Base-by-base conservation (phyloP, 2,329 filamentous ascomycete species). In the Pseudogymnoascus sp. region DNA sequence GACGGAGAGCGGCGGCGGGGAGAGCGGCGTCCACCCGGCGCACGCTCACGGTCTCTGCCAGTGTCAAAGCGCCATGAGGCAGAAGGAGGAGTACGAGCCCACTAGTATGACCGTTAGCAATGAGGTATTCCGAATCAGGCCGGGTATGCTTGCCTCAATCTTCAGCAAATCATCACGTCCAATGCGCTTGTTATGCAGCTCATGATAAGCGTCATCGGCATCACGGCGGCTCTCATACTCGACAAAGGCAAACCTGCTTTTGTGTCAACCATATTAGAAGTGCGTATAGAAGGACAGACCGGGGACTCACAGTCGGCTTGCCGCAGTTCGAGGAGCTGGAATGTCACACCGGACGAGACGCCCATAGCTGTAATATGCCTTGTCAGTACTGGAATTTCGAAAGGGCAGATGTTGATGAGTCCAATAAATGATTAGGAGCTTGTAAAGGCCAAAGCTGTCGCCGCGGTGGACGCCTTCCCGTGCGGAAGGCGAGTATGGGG, bases 161-260 rank as follows among this genome's bases (percentile, higher is more conserved):
- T 99, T 99, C 78, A 99, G 75, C 63, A 96, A 79, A 71, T 99
- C 94, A 73, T 99, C 94, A 65, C 93, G 88, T 57, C 91, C 92
- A 69, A 99, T 91, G 68, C 93, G 91, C 85, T 97, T 97, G 81
- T 97, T 97, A 74, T 99, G 94, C 94, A 99, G 99, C 79, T 99
- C 94, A 75, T 99, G 91, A 75, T 99, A 99, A 57, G 94, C 94
- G 78, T 99, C 94, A 75, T 99, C 94, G 66, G 94, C 92, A 81
- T 99, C 94, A 69, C 94, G 92, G 70, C 93, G 90, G 75, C 92
- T 95, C 80, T 99, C 94, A 76, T 99, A 99, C 78, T 99, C 94
- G 66, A 99, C 94, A 75, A 99, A 99, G 37, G 94, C 94, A 75
- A 99, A 99, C 68, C 94, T 86, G 66, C 65, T 76, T 69, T 71